phyloP scores from a whole-genome alignment of 2,329 filamentous ascomycete genomes.

The Colletotrichum tabaci region DNA sequence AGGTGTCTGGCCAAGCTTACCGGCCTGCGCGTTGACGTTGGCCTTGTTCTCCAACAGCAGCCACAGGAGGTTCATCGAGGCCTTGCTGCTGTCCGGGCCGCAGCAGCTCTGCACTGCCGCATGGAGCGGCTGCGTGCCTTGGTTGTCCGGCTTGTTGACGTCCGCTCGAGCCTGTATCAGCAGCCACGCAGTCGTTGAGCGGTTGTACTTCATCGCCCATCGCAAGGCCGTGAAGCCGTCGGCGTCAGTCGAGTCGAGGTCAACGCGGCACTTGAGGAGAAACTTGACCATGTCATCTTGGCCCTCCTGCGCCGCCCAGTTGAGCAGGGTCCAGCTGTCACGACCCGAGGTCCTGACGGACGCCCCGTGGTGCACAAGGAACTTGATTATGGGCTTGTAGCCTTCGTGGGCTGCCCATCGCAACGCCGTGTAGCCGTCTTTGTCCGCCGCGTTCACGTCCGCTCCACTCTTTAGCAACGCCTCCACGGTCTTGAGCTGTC shows the following conservation, averaged over 20 bases:
- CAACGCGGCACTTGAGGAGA: slow-evolving; percentile 2
- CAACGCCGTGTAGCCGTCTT: slow-evolving; percentile 17
- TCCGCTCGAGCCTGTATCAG: slow-evolving; percentile 22
- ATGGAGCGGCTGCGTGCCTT: slow-evolving; percentile 11
- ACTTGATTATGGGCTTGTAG: slow-evolving; percentile 6
- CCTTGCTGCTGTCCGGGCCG: not conserved
- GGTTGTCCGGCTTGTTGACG: slow-evolving; percentile 19
- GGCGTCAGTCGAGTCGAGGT: slow-evolving; percentile 1
- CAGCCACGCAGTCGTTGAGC: slow-evolving; percentile 6
- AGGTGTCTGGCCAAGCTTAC: not conserved
- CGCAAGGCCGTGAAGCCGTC: slow-evolving; percentile 19
- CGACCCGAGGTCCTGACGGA: not conserved
- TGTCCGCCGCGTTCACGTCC: not conserved
- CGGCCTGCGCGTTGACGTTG: not conserved
- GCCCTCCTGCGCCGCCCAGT: slow-evolving; percentile 29
- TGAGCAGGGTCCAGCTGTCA: slow-evolving; percentile 15
- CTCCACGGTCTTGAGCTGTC: not conserved
- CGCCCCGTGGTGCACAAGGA: not conserved
- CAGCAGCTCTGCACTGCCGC: not conserved
- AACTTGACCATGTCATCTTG: slow-evolving; percentile 21
- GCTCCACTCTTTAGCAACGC: slow-evolving; percentile 8
- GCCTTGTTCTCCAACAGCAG: slow-evolving; percentile 11
- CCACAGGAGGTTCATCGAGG: slow-evolving; percentile 13
- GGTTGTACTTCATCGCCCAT: slow-evolving; percentile 22
- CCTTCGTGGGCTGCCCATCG: slow-evolving; percentile 27